Evolutionary conservation across 208 protist species (phyloP).

Genomic region (Trypanosoma rangeli): DNA sequence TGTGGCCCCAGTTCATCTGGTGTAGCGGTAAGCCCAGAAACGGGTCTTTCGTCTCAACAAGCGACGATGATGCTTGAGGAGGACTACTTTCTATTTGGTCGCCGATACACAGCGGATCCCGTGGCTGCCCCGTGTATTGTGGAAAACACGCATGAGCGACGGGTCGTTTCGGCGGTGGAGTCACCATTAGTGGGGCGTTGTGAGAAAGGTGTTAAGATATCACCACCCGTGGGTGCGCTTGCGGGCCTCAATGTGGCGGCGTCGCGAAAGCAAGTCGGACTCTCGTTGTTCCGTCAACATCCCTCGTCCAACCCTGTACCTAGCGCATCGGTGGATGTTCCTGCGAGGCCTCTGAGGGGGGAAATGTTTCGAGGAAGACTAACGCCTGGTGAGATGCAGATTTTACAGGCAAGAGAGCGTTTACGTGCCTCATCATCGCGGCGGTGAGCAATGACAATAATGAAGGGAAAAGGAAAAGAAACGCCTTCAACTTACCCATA

Average conservation of each 20-base stretch:
- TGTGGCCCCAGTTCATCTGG: neutral
- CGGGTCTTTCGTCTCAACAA: neutral
- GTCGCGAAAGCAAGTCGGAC: neutral
- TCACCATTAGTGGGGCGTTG: neutral
- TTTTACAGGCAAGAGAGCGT: slow-evolving; percentile 59
- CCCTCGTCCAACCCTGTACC: neutral
- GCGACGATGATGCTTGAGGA: slow-evolving; percentile 59
- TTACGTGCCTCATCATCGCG: slow-evolving; percentile 32
- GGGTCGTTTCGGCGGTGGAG: neutral
- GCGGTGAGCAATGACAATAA: neutral
- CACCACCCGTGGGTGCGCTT: slow-evolving; percentile 51
- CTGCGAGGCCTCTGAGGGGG: slow-evolving; percentile 12
- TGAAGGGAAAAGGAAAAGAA: neutral
- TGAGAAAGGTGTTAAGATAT: slow-evolving; percentile 13
- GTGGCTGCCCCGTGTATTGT: neutral
- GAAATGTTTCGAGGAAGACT: slow-evolving; percentile 33
- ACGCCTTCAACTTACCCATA: too few species aligned
- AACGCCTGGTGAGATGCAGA: slow-evolving; percentile 71
- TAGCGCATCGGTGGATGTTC: neutral
- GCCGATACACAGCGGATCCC: slow-evolving; percentile 2
- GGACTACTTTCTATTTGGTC: slow-evolving; percentile 89
- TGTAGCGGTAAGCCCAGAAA: neutral
- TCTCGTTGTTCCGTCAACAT: neutral
- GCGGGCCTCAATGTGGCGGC: slow-evolving; percentile 35
- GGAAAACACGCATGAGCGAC: neutral